Evolutionary conservation across 768 basidiomycete species (phyloP).

Genomic region (Tulasnella calospora): DNA sequence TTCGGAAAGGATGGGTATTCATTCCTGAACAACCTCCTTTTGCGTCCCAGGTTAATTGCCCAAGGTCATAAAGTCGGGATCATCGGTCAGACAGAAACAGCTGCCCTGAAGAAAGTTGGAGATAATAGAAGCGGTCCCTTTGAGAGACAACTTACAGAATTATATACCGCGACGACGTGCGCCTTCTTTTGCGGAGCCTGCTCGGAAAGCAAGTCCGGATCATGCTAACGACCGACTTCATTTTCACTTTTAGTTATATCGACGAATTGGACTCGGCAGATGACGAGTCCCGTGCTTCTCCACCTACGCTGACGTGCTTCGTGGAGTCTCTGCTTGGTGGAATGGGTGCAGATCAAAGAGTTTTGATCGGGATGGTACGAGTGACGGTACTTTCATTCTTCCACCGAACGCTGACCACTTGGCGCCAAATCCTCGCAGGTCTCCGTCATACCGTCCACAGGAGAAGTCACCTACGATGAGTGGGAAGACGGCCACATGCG

Average conservation of each 20-base stretch:
- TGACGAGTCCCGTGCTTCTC: constrained; percentile 42
- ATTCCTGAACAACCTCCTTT: too few species aligned
- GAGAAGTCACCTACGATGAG: constrained; percentile 90
- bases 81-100: constrained; percentile 77
- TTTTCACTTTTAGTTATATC: constrained; percentile 57
- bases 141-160: constrained; percentile 62
- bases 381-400: neutral
- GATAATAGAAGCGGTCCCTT: constrained; percentile 72
- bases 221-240: constrained; percentile 10
- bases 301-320: constrained; percentile 72
- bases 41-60: constrained; percentile 72
- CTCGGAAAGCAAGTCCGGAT: constrained; percentile 25
- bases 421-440: constrained; percentile 35
- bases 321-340: constrained; percentile 52
- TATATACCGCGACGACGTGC: constrained; percentile 86
- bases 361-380: constrained; percentile 53
- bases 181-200: constrained; percentile 34
- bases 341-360: constrained; percentile 42
- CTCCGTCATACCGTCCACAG: constrained; percentile 77
- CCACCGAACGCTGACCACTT: neutral
- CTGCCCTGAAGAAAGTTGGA: constrained; percentile 78
- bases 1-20: constrained; percentile 12
- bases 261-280: constrained; percentile 48
- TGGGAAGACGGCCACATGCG: constrained; percentile 79
- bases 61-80: constrained; percentile 76